phyloP scores from a whole-genome alignment of 257 asterid species.

The Gardenia jasminoides region DNA sequence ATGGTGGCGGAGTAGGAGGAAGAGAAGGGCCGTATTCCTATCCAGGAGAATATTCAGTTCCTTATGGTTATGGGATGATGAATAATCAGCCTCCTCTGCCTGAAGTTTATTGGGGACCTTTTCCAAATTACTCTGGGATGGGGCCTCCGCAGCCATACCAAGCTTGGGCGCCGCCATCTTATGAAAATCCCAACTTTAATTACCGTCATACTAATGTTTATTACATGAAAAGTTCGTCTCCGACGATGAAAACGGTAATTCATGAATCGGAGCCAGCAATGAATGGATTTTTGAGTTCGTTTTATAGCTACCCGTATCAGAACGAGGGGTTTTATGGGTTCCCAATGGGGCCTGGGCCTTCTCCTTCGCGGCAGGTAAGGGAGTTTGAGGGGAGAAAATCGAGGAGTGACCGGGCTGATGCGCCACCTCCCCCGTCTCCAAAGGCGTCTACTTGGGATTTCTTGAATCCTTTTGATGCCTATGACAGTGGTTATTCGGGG shows the following conservation, averaged over 20 bases:
- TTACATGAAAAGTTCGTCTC: constrained; percentile 79
- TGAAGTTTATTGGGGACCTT: constrained; percentile 24
- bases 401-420: constrained; percentile 38
- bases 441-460: constrained; percentile 80
- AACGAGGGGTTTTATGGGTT: constrained; percentile 52
- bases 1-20: neutral
- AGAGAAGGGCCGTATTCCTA: neutral
- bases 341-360: constrained; percentile 12
- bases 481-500: constrained; percentile 40
- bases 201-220: constrained; percentile 38
- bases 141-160: constrained; percentile 24
- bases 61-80: constrained; percentile 21
- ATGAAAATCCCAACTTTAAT: constrained; percentile 16
- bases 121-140: constrained; percentile 8
- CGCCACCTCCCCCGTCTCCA: constrained; percentile 94
- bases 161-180: constrained; percentile 27
- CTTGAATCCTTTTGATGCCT: constrained; percentile 65
- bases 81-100: constrained; percentile 30
- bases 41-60: constrained; percentile 6
- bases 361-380: constrained; percentile 19
- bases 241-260: constrained; percentile 62
- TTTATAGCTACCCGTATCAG: constrained; percentile 42
- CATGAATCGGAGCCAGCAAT: constrained; percentile 57
- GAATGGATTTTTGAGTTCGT: constrained; percentile 60
- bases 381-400: constrained; percentile 32